Evolutionary conservation across 768 basidiomycete species (phyloP), one percentile per base, ranked within the genome.

Genomic region (Collybia nuda): DNA sequence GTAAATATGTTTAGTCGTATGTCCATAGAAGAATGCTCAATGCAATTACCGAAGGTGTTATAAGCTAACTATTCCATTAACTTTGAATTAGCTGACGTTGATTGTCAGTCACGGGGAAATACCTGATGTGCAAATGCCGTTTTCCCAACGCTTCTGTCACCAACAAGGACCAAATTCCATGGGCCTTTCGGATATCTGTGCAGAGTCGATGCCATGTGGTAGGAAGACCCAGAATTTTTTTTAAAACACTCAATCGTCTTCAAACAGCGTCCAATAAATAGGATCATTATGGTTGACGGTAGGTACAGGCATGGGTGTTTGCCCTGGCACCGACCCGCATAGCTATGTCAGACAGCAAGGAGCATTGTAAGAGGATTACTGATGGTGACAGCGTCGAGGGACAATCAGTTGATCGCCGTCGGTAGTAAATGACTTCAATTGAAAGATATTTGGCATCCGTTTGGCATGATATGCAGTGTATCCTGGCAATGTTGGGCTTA

Each of bases 111-210:
- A 26, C 6, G 55, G 9, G 14, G 12, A 32, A 5, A 14, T 11
- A 65, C 65, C 49, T 59, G 54, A 50, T 61, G 55, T 2, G 62
- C 63, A 51, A 67, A 60, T 2, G 65, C 62, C 2, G 63, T 67
- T 50, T 65, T 67, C 18, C 65, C 65, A n/a, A 67, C 63, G 37
- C 61, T 57, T 12, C 55, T 52, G 46, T 62, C 61, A 12, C 65
- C 65, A 40, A 64, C 53, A 19, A 67, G 53, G 29, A 65, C 50
- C 18, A 67, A 56, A 40, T 55, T 61, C 57, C 59, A 65, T 40
- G 54, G 43, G 47, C 60, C 54, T 9, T 40, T 38, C 29, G 37
- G 29, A 36, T 19, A 36, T 23, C 22, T 39, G 37, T 23, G 36
- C 24, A 26, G 37, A 21, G 19, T 41, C 8, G 24, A 42, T 32